Percentiles rank a stretch among this genome's conserved stretches.
phyloP scores from a whole-genome alignment of 2,329 filamentous ascomycete species.

The Fusarium tupiense region DNA sequence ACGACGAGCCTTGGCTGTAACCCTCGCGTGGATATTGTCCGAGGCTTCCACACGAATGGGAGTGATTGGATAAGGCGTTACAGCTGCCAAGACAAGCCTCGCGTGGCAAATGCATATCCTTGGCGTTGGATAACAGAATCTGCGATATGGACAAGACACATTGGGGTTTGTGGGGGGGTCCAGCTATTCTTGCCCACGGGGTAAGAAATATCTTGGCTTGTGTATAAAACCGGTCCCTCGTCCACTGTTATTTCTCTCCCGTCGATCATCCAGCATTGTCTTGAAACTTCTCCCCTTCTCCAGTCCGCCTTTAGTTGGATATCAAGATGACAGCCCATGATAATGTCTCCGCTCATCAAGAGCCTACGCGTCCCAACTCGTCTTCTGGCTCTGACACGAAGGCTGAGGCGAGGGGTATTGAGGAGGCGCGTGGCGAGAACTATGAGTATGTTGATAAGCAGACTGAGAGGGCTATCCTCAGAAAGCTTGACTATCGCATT shows the following conservation, averaged over 20 bases:
- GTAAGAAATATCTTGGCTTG: conserved; percentile 14
- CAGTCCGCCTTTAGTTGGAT: too few relatives aligned
- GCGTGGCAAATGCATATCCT: conserved; percentile 19
- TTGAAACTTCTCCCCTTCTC: not conserved
- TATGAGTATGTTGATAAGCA: conserved; percentile 31
- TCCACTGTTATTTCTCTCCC: not conserved
- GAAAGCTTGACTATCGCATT: conserved; percentile 47
- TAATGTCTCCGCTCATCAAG: not conserved
- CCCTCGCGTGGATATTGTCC: not conserved
- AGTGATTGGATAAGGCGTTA: not conserved
- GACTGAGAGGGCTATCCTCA: conserved; percentile 33
- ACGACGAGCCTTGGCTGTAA: not conserved
- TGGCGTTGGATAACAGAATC: conserved; percentile 10
- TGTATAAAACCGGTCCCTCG: conserved; percentile 1
- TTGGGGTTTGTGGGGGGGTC: not conserved
- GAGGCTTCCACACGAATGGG: not conserved
- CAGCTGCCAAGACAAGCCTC: conserved; percentile 11
- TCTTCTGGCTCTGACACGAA: conserved; percentile 30
- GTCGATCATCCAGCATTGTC: not conserved
- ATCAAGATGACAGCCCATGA: conserved; percentile 12
- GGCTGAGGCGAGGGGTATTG: conserved; percentile 14
- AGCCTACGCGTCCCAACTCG: conserved; percentile 20
- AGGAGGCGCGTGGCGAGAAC: conserved; percentile 28
- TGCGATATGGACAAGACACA: not conserved
- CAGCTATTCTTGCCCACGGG: not conserved